Evolutionary conservation across 2,329 filamentous ascomycete genomes (phyloP), one percentile per base, ranked within the genome.

Genomic region (Didymella pinodella): DNA sequence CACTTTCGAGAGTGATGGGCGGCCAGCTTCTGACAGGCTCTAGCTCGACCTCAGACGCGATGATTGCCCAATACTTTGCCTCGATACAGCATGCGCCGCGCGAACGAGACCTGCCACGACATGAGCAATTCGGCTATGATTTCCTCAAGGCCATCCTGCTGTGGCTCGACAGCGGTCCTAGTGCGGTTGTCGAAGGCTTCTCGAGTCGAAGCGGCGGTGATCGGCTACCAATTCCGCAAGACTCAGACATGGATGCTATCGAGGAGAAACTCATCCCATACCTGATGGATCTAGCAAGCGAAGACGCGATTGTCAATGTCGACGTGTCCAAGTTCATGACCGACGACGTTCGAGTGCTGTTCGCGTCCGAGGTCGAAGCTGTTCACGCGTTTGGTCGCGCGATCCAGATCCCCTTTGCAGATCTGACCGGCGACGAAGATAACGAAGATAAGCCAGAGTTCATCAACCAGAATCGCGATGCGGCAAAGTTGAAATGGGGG

Each of bases 61-160:
- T 78, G 22, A 75, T 79, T 10, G 67, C 81, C 25, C 71, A 77
- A n/a, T 69, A 77, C 45, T 86, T 86, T 64, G 70, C 78, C n/a
- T 75, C 78, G 20, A 82, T 87, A 26, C 74, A 73, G 41, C 80
- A 81, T 18, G 81, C 83, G 1, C 75, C 76, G 4, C 68, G 69
- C 14, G 76, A 79, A 43, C 64, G 74, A 8, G 64, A 68, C 7
- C 43, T 77, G 10, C 67, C 72, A 16, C 68, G 58, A 7, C 75
- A 79, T 20, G 80, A 85, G 44, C 82, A 83, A 14, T 89, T 89
- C 68, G 81, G 81, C n/a, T 88, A 88, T 65, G 86, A 89, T 63
- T 89, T 89, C 64, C 65, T 89, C 26, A 87, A 86, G 69, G 85
- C 86, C 1, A 86, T 89, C 43, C 68, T 87, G 2, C 77, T 88